phyloP scores from a whole-genome alignment of 768 basidiomycete species.

The Albatrellus ellisii region DNA sequence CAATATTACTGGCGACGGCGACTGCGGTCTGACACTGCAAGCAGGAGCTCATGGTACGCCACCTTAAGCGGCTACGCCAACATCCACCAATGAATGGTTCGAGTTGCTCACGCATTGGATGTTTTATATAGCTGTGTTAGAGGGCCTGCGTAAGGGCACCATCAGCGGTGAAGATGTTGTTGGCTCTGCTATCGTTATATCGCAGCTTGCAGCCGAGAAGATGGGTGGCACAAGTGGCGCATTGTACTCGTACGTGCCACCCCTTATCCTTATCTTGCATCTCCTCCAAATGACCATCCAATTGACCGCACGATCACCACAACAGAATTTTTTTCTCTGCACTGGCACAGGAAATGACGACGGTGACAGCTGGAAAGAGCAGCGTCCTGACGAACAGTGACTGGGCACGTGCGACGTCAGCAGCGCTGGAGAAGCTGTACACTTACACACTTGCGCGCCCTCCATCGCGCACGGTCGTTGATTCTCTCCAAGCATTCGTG shows the following conservation, averaged over 20 bases:
- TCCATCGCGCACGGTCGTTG: slow-evolving; percentile 86
- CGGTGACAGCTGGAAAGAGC: slow-evolving; percentile 18
- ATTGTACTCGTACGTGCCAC: slow-evolving; percentile 63
- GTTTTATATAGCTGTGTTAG: slow-evolving; percentile 40
- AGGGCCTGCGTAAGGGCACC: slow-evolving; percentile 37
- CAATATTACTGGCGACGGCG: slow-evolving; percentile 85
- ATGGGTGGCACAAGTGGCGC: slow-evolving; percentile 94
- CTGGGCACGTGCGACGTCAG: slow-evolving; percentile 48
- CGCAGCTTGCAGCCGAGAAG: slow-evolving; percentile 62
- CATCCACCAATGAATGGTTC: neutral
- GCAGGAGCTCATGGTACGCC: slow-evolving; percentile 58
- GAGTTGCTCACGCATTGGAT: too few species aligned
- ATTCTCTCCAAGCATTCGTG: slow-evolving; percentile 76
- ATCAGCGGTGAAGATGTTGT: slow-evolving; percentile 56
- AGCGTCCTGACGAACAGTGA: slow-evolving; percentile 31
- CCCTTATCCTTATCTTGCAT: neutral
- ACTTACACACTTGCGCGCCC: slow-evolving; percentile 82
- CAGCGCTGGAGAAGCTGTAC: slow-evolving; percentile 51
- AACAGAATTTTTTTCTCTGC: slow-evolving; percentile 83
- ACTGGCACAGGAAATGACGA: slow-evolving; percentile 59
- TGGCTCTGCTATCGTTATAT: slow-evolving; percentile 49
- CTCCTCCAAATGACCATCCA: neutral
- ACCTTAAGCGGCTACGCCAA: slow-evolving; percentile 8
- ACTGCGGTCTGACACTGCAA: slow-evolving; percentile 56
- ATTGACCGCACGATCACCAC: too few species aligned